Evolutionary conservation across 345 rosid species (phyloP), one percentile per base, ranked within the genome.

Genomic region (Corchorus capsularis): DNA sequence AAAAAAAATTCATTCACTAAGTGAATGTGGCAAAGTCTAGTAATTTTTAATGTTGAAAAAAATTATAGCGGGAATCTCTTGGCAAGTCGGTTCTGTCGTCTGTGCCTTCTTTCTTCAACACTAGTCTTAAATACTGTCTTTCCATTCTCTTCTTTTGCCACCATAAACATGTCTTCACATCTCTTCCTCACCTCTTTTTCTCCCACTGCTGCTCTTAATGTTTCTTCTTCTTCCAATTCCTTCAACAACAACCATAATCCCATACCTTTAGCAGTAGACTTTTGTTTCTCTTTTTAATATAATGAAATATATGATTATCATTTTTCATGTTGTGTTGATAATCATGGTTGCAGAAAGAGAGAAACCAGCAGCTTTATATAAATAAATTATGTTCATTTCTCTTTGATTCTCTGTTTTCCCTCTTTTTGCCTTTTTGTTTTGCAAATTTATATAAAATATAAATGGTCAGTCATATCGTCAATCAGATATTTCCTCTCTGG

Each of bases 21-120:
- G n/a, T n/a, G n/a, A n/a, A n/a, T n/a, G n/a, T n/a, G n/a, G n/a
- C n/a, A n/a, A n/a, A n/a, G n/a, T n/a, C n/a, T n/a, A n/a, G n/a
- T 27, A 27, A 27, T 27, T 27, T 27, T 27, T 27, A 27, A 27
- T 27, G 27, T 27, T 27, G 27, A 27, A 27, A 27, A 27, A 27
- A 27, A 27, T 27, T 27, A 6, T 32, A 43, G 78, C 85, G 69
- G 85, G 91, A 82, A 83, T 87, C 89, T 77, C 46, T 41, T 66
- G 77, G 79, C 79, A 82, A 77, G 32, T 45, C 69, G 69, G n/a
- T 77, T 76, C 82, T 84, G 90, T 88, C 27, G 27, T 27, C 27
- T 27, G 27, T 27, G 27, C 27, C 88, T 53, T 54, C 68, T 35
- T 43, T 74, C 78, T 14, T 61, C 57, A 39, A 39, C 41, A 4